Conservation (phyloP, 2,329 filamentous ascomycete species). For the Cylindrodendrum hubeiense region DNA sequence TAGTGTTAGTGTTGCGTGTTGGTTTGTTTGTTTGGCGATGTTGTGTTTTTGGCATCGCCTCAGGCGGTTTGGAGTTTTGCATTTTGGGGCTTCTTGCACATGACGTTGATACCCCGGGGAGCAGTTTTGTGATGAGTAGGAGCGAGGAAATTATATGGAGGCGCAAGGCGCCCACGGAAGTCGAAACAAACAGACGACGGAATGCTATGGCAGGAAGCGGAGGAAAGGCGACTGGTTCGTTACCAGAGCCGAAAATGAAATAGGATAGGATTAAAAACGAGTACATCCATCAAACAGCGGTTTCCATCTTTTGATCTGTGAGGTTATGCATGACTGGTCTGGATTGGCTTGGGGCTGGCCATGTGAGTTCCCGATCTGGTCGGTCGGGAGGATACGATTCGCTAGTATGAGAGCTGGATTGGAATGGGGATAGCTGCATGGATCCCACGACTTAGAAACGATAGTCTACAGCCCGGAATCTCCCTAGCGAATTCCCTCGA, state of each 20-base stretch:
- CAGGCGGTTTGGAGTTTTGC: slow-evolving; percentile 12
- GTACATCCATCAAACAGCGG: background rate
- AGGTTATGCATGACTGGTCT: background rate
- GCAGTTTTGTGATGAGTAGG: slow-evolving; percentile 6
- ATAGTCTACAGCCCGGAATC: background rate
- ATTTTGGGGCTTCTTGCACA: slow-evolving; percentile 18
- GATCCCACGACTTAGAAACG: background rate
- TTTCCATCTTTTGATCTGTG: background rate
- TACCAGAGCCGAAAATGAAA: background rate
- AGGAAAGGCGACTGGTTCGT: background rate
- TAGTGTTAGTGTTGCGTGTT: background rate
- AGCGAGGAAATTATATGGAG: background rate
- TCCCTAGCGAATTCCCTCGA: background rate
- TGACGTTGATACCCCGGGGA: slow-evolving; percentile 12
- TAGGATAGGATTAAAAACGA: background rate
- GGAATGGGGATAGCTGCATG: background rate
- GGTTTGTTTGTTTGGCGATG: background rate
- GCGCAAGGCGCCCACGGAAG: background rate
- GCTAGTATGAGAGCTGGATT: background rate
- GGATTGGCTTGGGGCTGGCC: background rate
- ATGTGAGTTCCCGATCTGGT: background rate
- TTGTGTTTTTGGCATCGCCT: background rate
- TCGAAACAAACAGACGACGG: background rate
- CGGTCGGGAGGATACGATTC: background rate
- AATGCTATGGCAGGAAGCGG: background rate